phyloP scores from a whole-genome alignment of 2,329 filamentous ascomycete genomes.

The Fusarium sp. region DNA sequence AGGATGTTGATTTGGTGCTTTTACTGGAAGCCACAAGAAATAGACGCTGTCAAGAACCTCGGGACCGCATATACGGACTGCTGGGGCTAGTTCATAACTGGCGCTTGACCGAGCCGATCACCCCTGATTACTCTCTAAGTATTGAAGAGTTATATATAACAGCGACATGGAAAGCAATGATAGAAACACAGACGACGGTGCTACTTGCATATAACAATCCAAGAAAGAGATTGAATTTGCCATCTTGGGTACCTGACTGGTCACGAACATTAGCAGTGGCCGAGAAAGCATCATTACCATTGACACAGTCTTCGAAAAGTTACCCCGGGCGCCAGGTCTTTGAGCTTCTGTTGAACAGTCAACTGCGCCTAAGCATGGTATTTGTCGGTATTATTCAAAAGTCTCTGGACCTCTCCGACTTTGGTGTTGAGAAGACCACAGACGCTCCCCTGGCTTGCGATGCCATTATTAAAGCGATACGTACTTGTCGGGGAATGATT shows the following conservation, averaged over 20 bases:
- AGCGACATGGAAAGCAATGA: background rate
- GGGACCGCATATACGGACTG: background rate
- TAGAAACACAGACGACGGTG: background rate
- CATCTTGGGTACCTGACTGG: slow-evolving; percentile 1
- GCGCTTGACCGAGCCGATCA: background rate
- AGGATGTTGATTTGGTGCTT: background rate
- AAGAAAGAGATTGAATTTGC: background rate
- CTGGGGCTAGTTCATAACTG: background rate
- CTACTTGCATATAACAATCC: background rate
- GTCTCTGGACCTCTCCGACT: background rate
- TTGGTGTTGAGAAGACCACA: background rate
- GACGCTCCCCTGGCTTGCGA: background rate
- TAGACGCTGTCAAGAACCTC: background rate
- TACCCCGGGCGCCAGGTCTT: background rate
- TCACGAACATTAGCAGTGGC: background rate
- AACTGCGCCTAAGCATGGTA: background rate
- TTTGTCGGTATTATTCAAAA: background rate
- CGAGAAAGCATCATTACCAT: background rate
- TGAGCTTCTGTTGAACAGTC: background rate
- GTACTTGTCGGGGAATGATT: background rate
- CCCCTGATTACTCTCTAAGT: background rate
- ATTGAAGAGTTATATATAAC: background rate
- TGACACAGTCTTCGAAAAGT: background rate
- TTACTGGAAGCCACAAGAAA: background rate
- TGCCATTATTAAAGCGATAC: background rate